phyloP scores from a whole-genome alignment of 495 filamentous ascomycete genomes.

The Parmelia sp. region DNA sequence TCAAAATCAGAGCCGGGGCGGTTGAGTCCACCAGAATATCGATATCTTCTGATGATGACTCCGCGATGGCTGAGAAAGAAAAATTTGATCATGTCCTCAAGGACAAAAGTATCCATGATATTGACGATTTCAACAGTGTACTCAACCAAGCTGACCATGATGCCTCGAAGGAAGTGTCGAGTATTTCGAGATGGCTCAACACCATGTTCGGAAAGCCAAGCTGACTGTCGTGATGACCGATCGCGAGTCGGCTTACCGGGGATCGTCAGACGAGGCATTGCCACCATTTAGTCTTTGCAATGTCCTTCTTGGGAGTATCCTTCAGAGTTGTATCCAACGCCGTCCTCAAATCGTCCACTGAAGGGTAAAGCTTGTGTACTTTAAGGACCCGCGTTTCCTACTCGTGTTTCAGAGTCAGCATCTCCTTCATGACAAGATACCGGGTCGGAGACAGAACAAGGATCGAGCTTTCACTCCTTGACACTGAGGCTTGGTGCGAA shows the following conservation, averaged over 20 bases:
- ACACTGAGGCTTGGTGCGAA: background rate
- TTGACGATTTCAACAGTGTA: slow-evolving; percentile 24
- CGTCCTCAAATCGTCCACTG: background rate
- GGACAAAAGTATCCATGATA: slow-evolving; percentile 39
- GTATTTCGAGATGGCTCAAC: slow-evolving; percentile 17
- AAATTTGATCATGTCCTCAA: slow-evolving; percentile 29
- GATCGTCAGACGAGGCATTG: background rate
- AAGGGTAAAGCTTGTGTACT: background rate
- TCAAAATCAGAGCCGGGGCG: slow-evolving; percentile 23
- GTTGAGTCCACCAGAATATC: slow-evolving; percentile 40
- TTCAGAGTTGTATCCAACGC: background rate
- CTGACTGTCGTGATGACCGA: background rate
- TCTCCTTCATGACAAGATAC: background rate
- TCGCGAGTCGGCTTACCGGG: background rate
- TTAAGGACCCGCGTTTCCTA: background rate
- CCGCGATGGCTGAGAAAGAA: slow-evolving; percentile 35
- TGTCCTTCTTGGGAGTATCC: background rate
- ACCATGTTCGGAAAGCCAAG: slow-evolving; percentile 15
- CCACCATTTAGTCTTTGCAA: background rate
- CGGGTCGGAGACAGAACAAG: background rate
- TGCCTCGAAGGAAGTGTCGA: background rate
- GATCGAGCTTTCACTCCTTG: background rate
- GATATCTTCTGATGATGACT: slow-evolving; percentile 31
- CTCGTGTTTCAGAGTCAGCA: background rate
- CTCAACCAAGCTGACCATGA: slow-evolving; percentile 6